These are phyloP conservation scores for Verruconis gallopava DNA, from an alignment of 2,329 filamentous ascomycete species.

Conservation along the genomic window DNA sequence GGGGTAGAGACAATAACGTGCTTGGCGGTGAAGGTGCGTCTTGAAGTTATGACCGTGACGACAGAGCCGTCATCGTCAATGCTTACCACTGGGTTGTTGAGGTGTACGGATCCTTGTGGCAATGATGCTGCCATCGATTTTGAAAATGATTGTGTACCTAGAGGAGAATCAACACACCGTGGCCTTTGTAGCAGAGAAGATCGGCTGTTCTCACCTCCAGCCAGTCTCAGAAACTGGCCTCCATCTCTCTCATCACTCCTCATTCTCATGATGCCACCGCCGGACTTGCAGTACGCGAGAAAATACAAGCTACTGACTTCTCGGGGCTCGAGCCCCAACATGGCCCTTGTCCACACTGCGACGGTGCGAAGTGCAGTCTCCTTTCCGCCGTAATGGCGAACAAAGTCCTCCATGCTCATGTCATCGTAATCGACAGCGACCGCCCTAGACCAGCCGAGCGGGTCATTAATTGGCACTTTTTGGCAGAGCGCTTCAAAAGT, in stretches of 20 bases:
- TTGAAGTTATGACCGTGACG: constrained; percentile 16
- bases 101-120: not conserved
- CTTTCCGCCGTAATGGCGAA: not conserved
- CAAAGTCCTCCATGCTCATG: constrained; percentile 6
- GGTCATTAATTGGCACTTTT: not conserved
- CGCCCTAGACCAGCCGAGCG: not conserved
- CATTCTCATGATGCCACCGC: constrained; percentile 40
- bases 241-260: constrained; percentile 39
- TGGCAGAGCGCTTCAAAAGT: constrained; percentile 1
- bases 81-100: not conserved
- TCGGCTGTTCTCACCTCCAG: constrained; percentile 26
- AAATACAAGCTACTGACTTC: constrained; percentile 42
- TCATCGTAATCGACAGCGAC: constrained; percentile 1
- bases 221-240: constrained; percentile 39
- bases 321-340: constrained; percentile 33
- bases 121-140: not conserved
- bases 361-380: not conserved
- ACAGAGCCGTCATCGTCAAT: not conserved
- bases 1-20: constrained; percentile 40
- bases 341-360: not conserved
- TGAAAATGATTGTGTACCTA: constrained; percentile 6
- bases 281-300: constrained; percentile 42
- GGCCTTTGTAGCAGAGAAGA: not conserved
- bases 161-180: not conserved
- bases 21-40: constrained; percentile 23